Evolutionary conservation across 768 basidiomycete genomes (phyloP).

Genomic region (Termitomyces sp.): DNA sequence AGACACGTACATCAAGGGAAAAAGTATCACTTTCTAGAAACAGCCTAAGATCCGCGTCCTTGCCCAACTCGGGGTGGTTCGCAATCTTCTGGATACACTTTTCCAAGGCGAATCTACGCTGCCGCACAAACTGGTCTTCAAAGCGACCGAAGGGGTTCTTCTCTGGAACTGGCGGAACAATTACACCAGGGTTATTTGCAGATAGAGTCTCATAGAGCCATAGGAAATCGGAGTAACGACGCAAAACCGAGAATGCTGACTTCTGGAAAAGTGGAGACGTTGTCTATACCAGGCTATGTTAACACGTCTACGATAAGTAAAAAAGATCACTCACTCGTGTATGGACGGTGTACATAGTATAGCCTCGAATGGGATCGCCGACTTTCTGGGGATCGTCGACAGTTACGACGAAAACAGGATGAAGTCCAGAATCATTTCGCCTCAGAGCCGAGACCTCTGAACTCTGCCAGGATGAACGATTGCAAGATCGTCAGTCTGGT

Average conservation of each 20-base stretch:
- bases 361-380: slow-evolving; percentile 91
- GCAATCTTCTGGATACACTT: slow-evolving; percentile 92
- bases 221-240: slow-evolving; percentile 97
- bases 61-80: slow-evolving; percentile 85
- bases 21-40: slow-evolving; percentile 96
- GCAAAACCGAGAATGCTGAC: slow-evolving; percentile 85
- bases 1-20: slow-evolving; percentile 70
- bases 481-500: neutral
- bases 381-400: slow-evolving; percentile 98
- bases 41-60: slow-evolving; percentile 82
- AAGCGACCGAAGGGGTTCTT: slow-evolving; percentile 94
- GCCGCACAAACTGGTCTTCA: slow-evolving; percentile 86
- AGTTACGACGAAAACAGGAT: slow-evolving; percentile 77
- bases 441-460: slow-evolving; percentile 11
- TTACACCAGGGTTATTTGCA: slow-evolving; percentile 91
- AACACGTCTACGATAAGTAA: neutral
- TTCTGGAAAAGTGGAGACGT: slow-evolving; percentile 83
- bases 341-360: slow-evolving; percentile 96
- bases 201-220: slow-evolving; percentile 93
- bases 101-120: slow-evolving; percentile 79
- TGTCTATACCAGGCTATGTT: slow-evolving; percentile 43
- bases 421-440: slow-evolving; percentile 44
- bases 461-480: slow-evolving; percentile 1
- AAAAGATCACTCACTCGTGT: slow-evolving; percentile 57
- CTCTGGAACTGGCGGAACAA: slow-evolving; percentile 95